phyloP scores from a whole-genome alignment of 2,329 filamentous ascomycete species.

The Fonsecaea pedrosoi region DNA sequence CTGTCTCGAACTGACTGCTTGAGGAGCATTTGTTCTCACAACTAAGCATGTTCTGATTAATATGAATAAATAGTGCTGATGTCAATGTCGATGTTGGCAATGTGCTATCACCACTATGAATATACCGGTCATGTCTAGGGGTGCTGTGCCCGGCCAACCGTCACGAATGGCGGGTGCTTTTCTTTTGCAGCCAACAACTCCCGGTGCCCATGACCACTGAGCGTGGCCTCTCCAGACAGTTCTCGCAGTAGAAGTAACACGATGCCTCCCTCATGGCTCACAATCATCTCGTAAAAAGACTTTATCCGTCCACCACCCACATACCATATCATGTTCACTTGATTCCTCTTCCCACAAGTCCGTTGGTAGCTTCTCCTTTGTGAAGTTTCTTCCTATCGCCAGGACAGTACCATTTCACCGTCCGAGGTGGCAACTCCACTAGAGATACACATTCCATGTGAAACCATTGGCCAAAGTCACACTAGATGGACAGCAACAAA shows the following conservation, averaged over 20 bases:
- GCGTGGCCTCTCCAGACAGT: not conserved
- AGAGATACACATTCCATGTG: slow-evolving; percentile 68
- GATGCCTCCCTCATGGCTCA: not conserved
- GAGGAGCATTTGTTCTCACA: not conserved
- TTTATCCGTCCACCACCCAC: not conserved
- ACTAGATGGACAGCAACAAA: slow-evolving; percentile 49
- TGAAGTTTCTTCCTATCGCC: slow-evolving; percentile 62
- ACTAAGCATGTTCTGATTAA: not conserved
- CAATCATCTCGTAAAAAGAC: not conserved
- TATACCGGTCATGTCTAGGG: not conserved
- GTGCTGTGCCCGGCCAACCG: not conserved
- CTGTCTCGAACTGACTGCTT: too few relatives aligned
- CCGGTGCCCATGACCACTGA: not conserved
- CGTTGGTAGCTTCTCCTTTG: slow-evolving; percentile 46
- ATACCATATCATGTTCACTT: slow-evolving; percentile 24
- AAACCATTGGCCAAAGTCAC: slow-evolving; percentile 70
- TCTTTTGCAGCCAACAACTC: not conserved
- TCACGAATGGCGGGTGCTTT: not conserved
- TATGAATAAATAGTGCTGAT: not conserved
- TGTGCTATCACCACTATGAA: not conserved
- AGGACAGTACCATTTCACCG: slow-evolving; percentile 71
- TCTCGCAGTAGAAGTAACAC: not conserved
- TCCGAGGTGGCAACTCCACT: slow-evolving; percentile 63
- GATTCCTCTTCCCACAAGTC: slow-evolving; percentile 40
- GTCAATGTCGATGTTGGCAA: not conserved